A percentile compares a stretch with the other conserved stretches of the same genome.
Evolutionary conservation across 208 protist species (phyloP).

Genomic region (Strigomonas culicis): DNA sequence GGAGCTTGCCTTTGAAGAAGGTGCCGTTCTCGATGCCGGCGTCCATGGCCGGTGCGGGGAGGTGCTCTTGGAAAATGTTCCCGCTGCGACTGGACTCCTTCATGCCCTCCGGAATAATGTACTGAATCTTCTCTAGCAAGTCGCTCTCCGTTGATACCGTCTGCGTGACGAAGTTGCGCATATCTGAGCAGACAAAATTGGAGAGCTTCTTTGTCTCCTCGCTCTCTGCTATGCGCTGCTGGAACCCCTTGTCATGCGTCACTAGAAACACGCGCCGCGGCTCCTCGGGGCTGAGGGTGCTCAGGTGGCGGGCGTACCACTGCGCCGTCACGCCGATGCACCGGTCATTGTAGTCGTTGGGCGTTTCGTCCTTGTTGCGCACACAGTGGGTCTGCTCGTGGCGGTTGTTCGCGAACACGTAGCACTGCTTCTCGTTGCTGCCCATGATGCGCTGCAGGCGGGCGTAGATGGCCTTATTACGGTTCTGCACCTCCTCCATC

Average conservation of each 20-base stretch:
- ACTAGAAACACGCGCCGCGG: slow-evolving; percentile 42
- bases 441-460: slow-evolving; percentile 73
- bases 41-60: slow-evolving; percentile 39
- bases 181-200: slow-evolving; percentile 58
- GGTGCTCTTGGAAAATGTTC: slow-evolving; percentile 53
- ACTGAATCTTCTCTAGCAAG: slow-evolving; percentile 82
- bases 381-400: slow-evolving; percentile 88
- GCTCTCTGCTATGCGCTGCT: slow-evolving; percentile 15
- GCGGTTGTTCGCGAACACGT: slow-evolving; percentile 91
- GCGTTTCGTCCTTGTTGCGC: slow-evolving; percentile 54
- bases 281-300: slow-evolving; percentile 23
- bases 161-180: slow-evolving; percentile 58
- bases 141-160: slow-evolving; percentile 49
- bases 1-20: slow-evolving; percentile 72
- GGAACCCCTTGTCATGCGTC: slow-evolving; percentile 70
- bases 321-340: slow-evolving; percentile 74
- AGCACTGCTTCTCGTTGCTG: slow-evolving; percentile 69
- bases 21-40: slow-evolving; percentile 54
- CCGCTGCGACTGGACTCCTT: slow-evolving; percentile 47
- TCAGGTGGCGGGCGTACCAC: slow-evolving; percentile 86
- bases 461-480: slow-evolving; percentile 87
- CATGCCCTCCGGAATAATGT: slow-evolving; percentile 61
- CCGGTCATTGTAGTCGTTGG: slow-evolving; percentile 90
- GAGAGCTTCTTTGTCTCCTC: slow-evolving; percentile 23
- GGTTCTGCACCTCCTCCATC: slow-evolving; percentile 86